These are phyloP conservation scores for Boechera retrofracta DNA, from an alignment of 345 rosid genomes.

Conservation along the genomic window DNA sequence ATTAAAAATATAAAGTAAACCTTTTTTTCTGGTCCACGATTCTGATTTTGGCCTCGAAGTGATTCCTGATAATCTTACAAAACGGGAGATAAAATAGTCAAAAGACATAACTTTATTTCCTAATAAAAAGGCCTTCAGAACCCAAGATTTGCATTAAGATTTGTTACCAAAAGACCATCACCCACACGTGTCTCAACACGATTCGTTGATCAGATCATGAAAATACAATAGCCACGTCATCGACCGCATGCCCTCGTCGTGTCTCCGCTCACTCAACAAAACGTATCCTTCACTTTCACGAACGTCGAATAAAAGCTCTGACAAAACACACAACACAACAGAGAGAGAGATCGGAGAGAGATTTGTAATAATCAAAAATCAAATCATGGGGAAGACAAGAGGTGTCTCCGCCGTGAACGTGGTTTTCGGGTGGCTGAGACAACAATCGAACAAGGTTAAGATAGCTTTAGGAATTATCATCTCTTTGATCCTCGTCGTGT, in stretches of 20 bases:
- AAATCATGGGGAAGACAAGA: slow-evolving; percentile 64
- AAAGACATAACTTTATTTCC: slow-evolving; percentile 20
- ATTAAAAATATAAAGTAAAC: neutral
- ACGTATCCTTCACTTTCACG: slow-evolving; percentile 35
- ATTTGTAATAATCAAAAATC: slow-evolving; percentile 20
- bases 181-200: slow-evolving; percentile 8
- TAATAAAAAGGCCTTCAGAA: neutral
- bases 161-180: neutral
- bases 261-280: slow-evolving; percentile 48
- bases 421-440: slow-evolving; percentile 52
- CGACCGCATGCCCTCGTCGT: slow-evolving; percentile 58
- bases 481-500: slow-evolving; percentile 46
- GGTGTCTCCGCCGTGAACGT: slow-evolving; percentile 50
- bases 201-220: slow-evolving; percentile 31
- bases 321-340: slow-evolving; percentile 6
- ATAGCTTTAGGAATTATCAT: slow-evolving; percentile 42
- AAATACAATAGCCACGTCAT: slow-evolving; percentile 42
- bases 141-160: neutral
- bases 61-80: slow-evolving; percentile 3
- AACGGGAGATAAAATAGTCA: slow-evolving; percentile 22
- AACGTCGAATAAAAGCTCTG: slow-evolving; percentile 42
- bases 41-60: neutral
- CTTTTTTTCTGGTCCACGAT: slow-evolving; percentile 23
- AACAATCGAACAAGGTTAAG: slow-evolving; percentile 63
- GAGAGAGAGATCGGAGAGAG: slow-evolving; percentile 18